Evolutionary conservation across 2,329 filamentous ascomycete genomes (phyloP), one percentile per base, ranked within the genome.

Genomic region (Phaeosphaeria sp.): DNA sequence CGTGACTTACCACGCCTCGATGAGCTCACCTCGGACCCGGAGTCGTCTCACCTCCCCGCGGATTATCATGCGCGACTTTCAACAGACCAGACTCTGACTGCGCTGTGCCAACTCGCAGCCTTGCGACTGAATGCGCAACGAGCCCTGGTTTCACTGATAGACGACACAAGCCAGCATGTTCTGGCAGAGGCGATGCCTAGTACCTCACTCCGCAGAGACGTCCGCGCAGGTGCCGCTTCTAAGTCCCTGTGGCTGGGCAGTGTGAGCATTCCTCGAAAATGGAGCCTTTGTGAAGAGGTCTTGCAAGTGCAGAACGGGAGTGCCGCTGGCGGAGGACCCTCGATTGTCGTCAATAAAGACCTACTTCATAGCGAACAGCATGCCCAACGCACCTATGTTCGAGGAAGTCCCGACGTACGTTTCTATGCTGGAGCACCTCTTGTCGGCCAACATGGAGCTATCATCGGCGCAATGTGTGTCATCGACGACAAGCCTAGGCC

Each of bases 391-490:
- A 48, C 66, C 61, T 54, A 58, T 42, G 45, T 55, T 27, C 51
- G 49, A 36, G 40, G 49, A 3, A 43, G 49, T 15, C 21, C 54
- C 3, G 51, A 45, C 8, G 45, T 61, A 30, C 58, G 60, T 1
- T 74, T 74, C 27, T 72, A 67, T 44, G 71, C 69, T 24, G 68
- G 67, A 11, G 67, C 65, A 6, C 58, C 70, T 33, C 55, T 74
- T 8, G 39, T 63, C 2, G 71, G 59, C n/a, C 61, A 65, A 1
- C 49, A 57, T 49, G 70, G 67, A 11, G 58, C 65, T 5, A 53
- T 66, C 17, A 61, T 74, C 0, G 72, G 72, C 8, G 55, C 66
- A 1, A 53, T 69, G 1, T 66, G 61, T 30, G 53, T 74, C 24
- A 68, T 71, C 33, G 70, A 73, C 50, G 58, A 62, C n/a, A 40